Evolutionary conservation across 2,329 filamentous ascomycete species (phyloP).

Genomic region (Aureobasidium subglaciale): DNA sequence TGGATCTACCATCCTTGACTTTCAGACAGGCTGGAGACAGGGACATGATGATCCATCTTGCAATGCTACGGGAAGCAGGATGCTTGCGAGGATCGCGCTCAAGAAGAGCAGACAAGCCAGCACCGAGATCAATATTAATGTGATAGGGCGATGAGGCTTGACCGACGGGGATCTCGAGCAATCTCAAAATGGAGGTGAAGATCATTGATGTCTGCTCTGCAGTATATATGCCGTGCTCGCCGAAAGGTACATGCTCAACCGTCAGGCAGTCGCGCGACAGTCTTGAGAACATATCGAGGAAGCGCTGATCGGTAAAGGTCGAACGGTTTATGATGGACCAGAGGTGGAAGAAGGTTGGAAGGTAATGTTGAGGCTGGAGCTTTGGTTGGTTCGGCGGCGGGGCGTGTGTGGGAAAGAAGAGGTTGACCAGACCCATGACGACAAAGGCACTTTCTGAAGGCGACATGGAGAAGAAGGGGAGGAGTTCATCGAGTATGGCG

Average conservation of each 20-base stretch:
- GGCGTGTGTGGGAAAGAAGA: slow-evolving; percentile 78
- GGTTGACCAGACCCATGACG: slow-evolving; percentile 78
- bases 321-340: slow-evolving; percentile 93
- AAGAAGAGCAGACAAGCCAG: slow-evolving; percentile 76
- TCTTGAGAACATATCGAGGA: slow-evolving; percentile 83
- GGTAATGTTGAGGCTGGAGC: slow-evolving; percentile 78
- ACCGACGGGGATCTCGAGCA: slow-evolving; percentile 93
- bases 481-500: slow-evolving; percentile 52
- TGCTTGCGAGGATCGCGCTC: slow-evolving; percentile 93
- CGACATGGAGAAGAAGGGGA: slow-evolving; percentile 75
- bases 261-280: slow-evolving; percentile 76
- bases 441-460: slow-evolving; percentile 89
- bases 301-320: slow-evolving; percentile 75
- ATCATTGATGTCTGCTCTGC: slow-evolving; percentile 85
- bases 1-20: slow-evolving; percentile 58
- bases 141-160: slow-evolving; percentile 93
- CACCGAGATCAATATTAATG: slow-evolving; percentile 66
- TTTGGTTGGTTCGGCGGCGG: slow-evolving; percentile 63
- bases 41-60: slow-evolving; percentile 87
- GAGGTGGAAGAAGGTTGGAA: slow-evolving; percentile 92
- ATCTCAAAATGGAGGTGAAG: slow-evolving; percentile 80
- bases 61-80: slow-evolving; percentile 84
- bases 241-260: slow-evolving; percentile 69
- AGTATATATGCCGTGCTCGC: slow-evolving; percentile 83
- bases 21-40: slow-evolving; percentile 77